Conservation (phyloP, 352 stramenopile genomes). For the Pythium coloratum region DNA sequence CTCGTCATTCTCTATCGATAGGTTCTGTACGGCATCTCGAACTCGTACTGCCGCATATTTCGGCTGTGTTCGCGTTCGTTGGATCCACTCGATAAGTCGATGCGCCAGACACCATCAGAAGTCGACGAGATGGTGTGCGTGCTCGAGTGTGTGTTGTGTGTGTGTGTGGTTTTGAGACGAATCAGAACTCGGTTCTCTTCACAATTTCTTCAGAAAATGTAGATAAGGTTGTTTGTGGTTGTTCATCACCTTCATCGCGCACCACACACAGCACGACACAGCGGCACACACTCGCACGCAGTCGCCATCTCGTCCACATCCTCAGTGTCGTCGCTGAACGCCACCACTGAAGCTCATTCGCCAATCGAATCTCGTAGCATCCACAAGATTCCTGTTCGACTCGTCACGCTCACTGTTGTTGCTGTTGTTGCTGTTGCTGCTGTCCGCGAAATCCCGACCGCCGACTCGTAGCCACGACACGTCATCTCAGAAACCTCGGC, state of each 20-base stretch:
- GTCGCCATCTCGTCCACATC: not conserved
- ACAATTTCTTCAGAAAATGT: slow-evolving; percentile 64
- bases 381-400: not conserved
- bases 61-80: no score
- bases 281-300: not conserved
- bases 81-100: no score
- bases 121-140: not conserved
- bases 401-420: not conserved
- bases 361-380: no score
- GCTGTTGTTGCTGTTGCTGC: not conserved
- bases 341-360: no score
- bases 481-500: no score
- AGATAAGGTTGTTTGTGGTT: slow-evolving; percentile 58
- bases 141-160: not conserved
- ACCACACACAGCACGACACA: not conserved
- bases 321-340: no score
- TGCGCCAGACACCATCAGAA: no score
- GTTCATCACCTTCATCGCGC: slow-evolving; percentile 64
- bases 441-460: no score
- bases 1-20: no score
- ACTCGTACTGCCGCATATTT: no score
- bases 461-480: no score
- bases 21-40: no score
- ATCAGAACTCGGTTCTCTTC: slow-evolving; percentile 46
- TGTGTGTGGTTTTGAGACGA: slow-evolving; percentile 8